A percentile compares a stretch with the other conserved stretches of the same genome.
Evolutionary conservation across 345 rosid genomes (phyloP).

Genomic region (Cochlearia excelsa): DNA sequence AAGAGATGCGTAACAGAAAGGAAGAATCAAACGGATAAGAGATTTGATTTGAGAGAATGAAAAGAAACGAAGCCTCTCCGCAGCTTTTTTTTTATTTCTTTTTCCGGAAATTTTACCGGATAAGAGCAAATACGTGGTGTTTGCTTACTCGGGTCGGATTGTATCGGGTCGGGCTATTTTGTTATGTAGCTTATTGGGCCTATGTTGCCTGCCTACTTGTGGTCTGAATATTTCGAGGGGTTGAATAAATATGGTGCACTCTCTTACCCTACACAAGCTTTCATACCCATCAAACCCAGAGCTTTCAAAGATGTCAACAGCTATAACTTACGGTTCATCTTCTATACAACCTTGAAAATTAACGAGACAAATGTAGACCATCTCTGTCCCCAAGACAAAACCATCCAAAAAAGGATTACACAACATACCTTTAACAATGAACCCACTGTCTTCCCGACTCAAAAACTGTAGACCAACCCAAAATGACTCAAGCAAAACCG

Average conservation of each 20-base stretch:
- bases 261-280: no score
- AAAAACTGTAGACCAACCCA: slow-evolving; percentile 28
- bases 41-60: slow-evolving; percentile 30
- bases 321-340: no score
- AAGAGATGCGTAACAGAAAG: not conserved
- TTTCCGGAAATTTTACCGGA: slow-evolving; percentile 29
- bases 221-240: no score
- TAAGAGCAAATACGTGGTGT: slow-evolving; percentile 36
- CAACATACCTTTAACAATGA: slow-evolving; percentile 6
- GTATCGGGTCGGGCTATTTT: slow-evolving; percentile 1
- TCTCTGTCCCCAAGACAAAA: slow-evolving; percentile 15
- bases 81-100: slow-evolving; percentile 9
- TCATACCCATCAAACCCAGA: no score
- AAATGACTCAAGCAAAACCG: slow-evolving; percentile 28
- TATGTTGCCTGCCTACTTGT: not conserved
- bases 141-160: slow-evolving; percentile 9
- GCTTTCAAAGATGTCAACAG: no score
- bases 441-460: slow-evolving; percentile 18
- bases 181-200: slow-evolving; percentile 13
- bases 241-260: no score
- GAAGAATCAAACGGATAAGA: slow-evolving; percentile 32
- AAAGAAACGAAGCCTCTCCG: slow-evolving; percentile 31
- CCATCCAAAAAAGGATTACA: slow-evolving; percentile 18
- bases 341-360: slow-evolving; percentile 2
- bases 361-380: slow-evolving; percentile 2